phyloP scores from a whole-genome alignment of 78 protist species.

The Dictyostelium purpureum region DNA sequence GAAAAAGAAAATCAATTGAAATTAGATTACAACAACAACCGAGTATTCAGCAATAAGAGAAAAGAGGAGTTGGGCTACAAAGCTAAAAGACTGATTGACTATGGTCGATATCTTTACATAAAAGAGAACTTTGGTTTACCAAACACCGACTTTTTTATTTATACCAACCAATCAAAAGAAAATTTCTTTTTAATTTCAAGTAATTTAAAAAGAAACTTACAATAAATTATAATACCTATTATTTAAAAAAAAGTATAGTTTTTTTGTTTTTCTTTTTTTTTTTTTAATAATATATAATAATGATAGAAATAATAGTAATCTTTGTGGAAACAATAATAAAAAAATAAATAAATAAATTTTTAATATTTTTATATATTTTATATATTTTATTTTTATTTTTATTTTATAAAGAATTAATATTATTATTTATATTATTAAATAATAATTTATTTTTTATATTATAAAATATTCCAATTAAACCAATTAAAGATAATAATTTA shows the following conservation, averaged over 20 bases:
- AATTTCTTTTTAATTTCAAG: slow-evolving; percentile 22
- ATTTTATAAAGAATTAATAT: no score
- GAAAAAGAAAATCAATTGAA: background rate
- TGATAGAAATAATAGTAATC: no score
- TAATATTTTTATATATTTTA: no score
- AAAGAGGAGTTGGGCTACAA: slow-evolving; percentile 71
- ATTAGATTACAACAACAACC: background rate
- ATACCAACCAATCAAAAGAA: slow-evolving; percentile 46
- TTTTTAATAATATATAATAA: no score
- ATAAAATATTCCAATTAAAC: slow-evolving; percentile 10
- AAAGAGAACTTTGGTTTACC: slow-evolving; percentile 1
- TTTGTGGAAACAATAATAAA: no score
- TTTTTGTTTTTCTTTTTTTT: no score
- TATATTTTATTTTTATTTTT: no score
- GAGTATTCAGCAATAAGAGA: slow-evolving; percentile 19
- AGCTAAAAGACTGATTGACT: slow-evolving; percentile 56
- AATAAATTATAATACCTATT: no score
- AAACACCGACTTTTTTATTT: background rate
- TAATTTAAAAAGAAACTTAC: background rate
- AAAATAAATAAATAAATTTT: no score
- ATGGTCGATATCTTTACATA: slow-evolving; percentile 47
- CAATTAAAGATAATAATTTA: background rate
- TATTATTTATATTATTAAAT: no score
- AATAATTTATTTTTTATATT: no score
- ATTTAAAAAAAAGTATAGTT: no score